Conservation (phyloP, 2,329 filamentous ascomycete genomes). For the Neurospora sp. region DNA sequence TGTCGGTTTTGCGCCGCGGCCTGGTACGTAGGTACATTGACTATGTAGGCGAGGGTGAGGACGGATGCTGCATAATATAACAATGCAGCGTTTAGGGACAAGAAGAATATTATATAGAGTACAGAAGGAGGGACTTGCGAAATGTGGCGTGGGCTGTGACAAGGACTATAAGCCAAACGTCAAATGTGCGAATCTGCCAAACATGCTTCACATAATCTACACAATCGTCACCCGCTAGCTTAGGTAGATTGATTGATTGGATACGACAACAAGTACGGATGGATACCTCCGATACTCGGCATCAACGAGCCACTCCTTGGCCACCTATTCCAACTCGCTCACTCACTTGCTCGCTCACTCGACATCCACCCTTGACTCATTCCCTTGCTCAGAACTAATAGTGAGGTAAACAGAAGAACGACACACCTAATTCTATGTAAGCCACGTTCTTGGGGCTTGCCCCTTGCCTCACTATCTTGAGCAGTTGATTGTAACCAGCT, state of each 20-base stretch:
- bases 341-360: background rate
- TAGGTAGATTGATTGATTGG: background rate
- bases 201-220: background rate
- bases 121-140: background rate
- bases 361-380: background rate
- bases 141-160: background rate
- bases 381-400: background rate
- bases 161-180: background rate
- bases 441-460: background rate
- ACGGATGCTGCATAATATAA: background rate
- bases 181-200: background rate
- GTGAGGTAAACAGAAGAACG: background rate
- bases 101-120: background rate
- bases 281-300: conserved; percentile 1
- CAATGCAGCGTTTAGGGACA: background rate
- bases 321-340: background rate
- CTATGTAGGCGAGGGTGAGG: background rate
- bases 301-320: background rate
- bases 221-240: background rate
- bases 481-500: background rate
- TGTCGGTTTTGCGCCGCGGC: background rate
- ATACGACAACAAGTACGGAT: background rate
- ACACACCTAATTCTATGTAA: background rate
- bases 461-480: background rate
- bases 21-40: background rate